Conservation (phyloP, 192 early-diverging fungal genomes). For the Backusella luteola region DNA sequence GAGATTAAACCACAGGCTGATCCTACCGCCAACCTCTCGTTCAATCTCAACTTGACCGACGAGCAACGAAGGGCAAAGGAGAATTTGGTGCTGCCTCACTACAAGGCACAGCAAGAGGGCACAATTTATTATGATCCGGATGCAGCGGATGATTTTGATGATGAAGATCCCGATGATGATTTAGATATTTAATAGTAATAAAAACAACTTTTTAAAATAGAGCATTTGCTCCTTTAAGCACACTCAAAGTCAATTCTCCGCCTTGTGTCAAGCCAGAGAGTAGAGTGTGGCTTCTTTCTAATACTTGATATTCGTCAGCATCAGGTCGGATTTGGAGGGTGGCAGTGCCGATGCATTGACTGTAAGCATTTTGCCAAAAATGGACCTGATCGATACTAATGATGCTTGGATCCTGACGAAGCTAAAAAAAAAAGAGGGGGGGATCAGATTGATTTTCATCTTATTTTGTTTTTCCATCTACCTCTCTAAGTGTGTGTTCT, state of each 20-base stretch:
- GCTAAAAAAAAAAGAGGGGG: constrained; percentile 5
- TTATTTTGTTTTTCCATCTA: neutral
- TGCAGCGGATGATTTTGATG: constrained; percentile 86
- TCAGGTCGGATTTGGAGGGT: constrained; percentile 42
- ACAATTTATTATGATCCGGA: constrained; percentile 81
- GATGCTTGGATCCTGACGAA: constrained; percentile 44
- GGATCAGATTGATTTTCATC: neutral
- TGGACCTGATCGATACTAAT: constrained; percentile 45
- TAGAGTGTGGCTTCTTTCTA: constrained; percentile 11
- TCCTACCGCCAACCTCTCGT: constrained; percentile 78
- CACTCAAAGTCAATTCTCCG: constrained; percentile 8
- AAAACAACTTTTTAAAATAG: neutral
- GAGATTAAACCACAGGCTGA: constrained; percentile 36
- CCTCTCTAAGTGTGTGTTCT: constrained; percentile 44
- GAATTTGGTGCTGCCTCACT: constrained; percentile 76
- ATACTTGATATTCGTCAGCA: constrained; percentile 46
- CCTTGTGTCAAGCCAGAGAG: neutral
- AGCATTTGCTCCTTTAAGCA: neutral
- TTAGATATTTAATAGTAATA: constrained; percentile 65
- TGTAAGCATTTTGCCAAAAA: constrained; percentile 57
- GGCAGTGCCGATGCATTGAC: constrained; percentile 49
- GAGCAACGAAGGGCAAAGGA: constrained; percentile 75
- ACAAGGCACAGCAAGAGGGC: constrained; percentile 57
- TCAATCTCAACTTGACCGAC: constrained; percentile 83
- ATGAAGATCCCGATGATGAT: constrained; percentile 91